phyloP scores from a whole-genome alignment of 176 grass and related monocot species.

The Ensete glaucum region DNA sequence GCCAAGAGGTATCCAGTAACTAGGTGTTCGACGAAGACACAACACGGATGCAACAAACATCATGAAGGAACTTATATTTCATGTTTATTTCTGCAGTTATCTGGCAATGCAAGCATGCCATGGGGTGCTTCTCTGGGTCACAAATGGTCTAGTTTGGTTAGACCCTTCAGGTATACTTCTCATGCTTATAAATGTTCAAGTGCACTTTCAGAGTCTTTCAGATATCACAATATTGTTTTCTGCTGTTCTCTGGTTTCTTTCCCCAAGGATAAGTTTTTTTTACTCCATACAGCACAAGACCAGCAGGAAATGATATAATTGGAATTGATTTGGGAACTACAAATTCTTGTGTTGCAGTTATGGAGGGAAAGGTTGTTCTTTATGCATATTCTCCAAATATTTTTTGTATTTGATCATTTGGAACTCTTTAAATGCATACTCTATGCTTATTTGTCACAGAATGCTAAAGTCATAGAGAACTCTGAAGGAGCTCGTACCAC shows the following conservation, averaged over 20 bases:
- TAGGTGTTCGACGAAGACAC: no score
- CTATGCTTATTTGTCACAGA: neutral
- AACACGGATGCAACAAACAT: no score
- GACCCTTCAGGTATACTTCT: slow-evolving; percentile 33
- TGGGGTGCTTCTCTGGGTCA: slow-evolving; percentile 16
- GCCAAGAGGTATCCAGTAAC: no score
- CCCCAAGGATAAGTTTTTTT: neutral
- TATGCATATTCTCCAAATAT: neutral
- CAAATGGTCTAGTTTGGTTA: slow-evolving; percentile 30
- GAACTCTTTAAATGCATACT: neutral
- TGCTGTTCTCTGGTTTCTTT: slow-evolving; percentile 2
- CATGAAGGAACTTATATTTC: no score
- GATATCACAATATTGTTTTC: neutral
- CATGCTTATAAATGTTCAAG: neutral
- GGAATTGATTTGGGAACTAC: slow-evolving; percentile 23
- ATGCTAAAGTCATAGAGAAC: slow-evolving; percentile 20
- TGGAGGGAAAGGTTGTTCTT: slow-evolving; percentile 16
- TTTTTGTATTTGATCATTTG: neutral
- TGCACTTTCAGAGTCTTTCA: neutral
- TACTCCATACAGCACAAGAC: neutral
- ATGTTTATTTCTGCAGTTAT: slow-evolving; percentile 21
- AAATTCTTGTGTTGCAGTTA: slow-evolving; percentile 22
- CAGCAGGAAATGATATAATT: slow-evolving; percentile 18
- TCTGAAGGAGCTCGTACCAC: slow-evolving; percentile 14
- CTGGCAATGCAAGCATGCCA: slow-evolving; percentile 20